Percentiles rank a stretch among this genome's conserved stretches.
These are phyloP conservation scores for Fusarium albidum DNA, from an alignment of 2,329 filamentous ascomycete genomes.

Conservation along the genomic window DNA sequence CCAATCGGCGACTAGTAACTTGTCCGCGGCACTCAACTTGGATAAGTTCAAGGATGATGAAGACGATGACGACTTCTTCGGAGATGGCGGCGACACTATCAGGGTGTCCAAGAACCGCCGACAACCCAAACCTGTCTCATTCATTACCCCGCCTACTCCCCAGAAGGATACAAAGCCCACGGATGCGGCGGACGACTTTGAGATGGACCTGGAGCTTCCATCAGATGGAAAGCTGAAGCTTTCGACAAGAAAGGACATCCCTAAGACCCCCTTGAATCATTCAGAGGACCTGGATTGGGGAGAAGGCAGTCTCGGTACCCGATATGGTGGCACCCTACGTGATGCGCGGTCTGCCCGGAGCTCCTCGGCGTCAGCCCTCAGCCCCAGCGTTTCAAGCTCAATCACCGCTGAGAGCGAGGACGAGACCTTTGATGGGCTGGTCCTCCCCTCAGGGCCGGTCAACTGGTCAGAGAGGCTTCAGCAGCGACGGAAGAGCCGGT, in stretches of 20 bases:
- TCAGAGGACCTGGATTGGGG: slow-evolving; percentile 90
- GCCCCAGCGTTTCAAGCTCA: slow-evolving; percentile 90
- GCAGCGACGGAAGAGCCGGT: slow-evolving; percentile 70
- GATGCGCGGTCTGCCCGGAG: slow-evolving; percentile 83
- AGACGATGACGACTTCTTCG: slow-evolving; percentile 70
- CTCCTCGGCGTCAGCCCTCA: slow-evolving; percentile 88
- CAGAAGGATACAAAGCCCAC: slow-evolving; percentile 50
- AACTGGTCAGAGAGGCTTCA: slow-evolving; percentile 83
- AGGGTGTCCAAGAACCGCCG: slow-evolving; percentile 69
- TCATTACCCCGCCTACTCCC: slow-evolving; percentile 65
- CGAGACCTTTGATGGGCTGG: slow-evolving; percentile 87
- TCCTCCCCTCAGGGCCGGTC: slow-evolving; percentile 83
- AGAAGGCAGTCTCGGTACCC: slow-evolving; percentile 90
- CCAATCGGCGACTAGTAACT: slow-evolving; percentile 45
- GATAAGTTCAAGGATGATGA: slow-evolving; percentile 72
- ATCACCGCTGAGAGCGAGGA: slow-evolving; percentile 93
- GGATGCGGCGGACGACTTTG: slow-evolving; percentile 70
- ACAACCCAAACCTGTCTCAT: slow-evolving; percentile 58
- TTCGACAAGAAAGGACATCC: slow-evolving; percentile 67
- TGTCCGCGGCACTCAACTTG: slow-evolving; percentile 62
- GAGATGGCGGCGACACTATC: slow-evolving; percentile 71
- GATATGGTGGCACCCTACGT: slow-evolving; percentile 85
- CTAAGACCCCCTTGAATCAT: slow-evolving; percentile 67
- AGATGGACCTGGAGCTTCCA: slow-evolving; percentile 76
- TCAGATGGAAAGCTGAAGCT: slow-evolving; percentile 71